phyloP scores from a whole-genome alignment of 148 eudicot species.

The Polygonum maritimum region DNA sequence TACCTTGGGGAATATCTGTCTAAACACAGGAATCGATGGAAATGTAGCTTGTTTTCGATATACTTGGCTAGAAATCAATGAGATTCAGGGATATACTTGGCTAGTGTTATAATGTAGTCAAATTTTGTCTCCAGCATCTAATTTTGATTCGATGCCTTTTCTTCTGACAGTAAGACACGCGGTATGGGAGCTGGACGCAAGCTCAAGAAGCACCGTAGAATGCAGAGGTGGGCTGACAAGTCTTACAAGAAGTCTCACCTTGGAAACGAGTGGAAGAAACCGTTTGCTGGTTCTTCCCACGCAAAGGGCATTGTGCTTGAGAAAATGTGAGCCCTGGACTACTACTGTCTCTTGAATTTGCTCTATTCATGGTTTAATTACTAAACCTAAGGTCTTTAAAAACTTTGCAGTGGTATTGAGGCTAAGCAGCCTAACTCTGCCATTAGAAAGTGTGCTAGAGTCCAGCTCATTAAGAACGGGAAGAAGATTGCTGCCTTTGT shows the following conservation, averaged over 20 bases:
- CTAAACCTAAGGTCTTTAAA: not conserved
- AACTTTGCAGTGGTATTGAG: constrained; percentile 66
- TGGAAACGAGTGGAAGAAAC: constrained; percentile 94
- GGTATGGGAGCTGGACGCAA: constrained; percentile 96
- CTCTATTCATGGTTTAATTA: not conserved
- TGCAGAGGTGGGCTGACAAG: constrained; percentile 91
- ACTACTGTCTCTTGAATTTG: not conserved
- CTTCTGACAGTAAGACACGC: constrained; percentile 50
- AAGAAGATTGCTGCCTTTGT: constrained; percentile 97
- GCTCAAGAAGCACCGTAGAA: constrained; percentile 74
- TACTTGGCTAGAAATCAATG: not conserved
- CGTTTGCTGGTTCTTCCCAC: constrained; percentile 86
- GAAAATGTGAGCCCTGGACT: constrained; percentile 44
- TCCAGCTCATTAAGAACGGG: constrained; percentile 87
- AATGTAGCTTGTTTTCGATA: not conserved
- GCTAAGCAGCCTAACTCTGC: constrained; percentile 99
- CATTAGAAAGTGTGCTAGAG: constrained; percentile 92
- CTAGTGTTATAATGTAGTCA: no score
- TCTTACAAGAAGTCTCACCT: constrained; percentile 86
- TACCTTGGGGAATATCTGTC: no score
- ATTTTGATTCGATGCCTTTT: not conserved
- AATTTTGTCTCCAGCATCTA: no score
- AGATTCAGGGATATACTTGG: not conserved
- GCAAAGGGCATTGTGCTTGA: constrained; percentile 94
- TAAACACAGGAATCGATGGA: not conserved